Conservation (phyloP, 257 asterid genomes). For the Solanum chiquidenum region DNA sequence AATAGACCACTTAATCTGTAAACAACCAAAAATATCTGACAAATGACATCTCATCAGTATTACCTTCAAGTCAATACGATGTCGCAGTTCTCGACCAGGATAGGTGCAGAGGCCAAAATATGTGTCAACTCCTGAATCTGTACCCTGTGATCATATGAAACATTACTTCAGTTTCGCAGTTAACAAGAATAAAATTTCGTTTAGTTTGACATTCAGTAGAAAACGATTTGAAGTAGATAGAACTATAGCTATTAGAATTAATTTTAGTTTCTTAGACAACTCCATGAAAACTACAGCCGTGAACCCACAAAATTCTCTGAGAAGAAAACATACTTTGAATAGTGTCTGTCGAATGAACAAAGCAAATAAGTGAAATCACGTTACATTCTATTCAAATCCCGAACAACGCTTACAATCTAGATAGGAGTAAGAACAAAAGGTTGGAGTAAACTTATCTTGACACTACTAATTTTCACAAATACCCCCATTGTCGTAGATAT, state of each 20-base stretch:
- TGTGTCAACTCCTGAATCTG: constrained; percentile 87
- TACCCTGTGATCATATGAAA: constrained; percentile 36
- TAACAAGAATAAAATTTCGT: neutral
- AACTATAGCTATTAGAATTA: neutral
- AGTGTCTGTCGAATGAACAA: neutral
- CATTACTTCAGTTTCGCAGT: neutral
- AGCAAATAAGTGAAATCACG: neutral
- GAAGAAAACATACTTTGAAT: neutral
- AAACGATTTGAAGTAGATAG: neutral
- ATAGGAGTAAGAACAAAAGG: neutral
- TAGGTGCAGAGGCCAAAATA: constrained; percentile 91
- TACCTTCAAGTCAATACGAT: constrained; percentile 89
- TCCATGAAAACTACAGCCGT: neutral
- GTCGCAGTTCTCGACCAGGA: constrained; percentile 78
- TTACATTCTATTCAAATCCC: neutral
- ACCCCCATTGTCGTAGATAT: neutral
- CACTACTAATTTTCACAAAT: neutral
- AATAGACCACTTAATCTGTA: neutral
- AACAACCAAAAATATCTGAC: neutral
- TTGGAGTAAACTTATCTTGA: neutral
- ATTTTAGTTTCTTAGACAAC: neutral
- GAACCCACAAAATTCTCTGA: neutral
- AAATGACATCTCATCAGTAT: neutral
- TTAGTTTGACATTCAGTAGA: neutral
- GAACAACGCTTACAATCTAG: neutral